phyloP scores from a whole-genome alignment of 495 filamentous ascomycete genomes.

The Penicillium robsamsonii region DNA sequence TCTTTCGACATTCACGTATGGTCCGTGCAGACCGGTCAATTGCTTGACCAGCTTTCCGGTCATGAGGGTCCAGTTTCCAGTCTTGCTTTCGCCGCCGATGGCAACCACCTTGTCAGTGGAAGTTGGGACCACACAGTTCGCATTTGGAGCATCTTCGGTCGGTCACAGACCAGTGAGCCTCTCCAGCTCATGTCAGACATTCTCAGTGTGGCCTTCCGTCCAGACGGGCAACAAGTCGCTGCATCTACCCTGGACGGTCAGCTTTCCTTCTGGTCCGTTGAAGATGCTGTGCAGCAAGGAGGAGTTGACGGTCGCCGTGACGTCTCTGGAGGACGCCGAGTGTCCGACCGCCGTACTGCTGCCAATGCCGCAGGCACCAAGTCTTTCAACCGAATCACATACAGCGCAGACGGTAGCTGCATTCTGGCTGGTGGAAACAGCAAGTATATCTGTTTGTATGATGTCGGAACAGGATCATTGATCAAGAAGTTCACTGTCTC shows the following conservation, averaged over 20 bases:
- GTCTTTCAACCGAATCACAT: slow-evolving; percentile 80
- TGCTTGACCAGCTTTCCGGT: slow-evolving; percentile 85
- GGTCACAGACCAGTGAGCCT: slow-evolving; percentile 93
- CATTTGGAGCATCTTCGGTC: slow-evolving; percentile 90
- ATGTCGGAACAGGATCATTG: slow-evolving; percentile 81
- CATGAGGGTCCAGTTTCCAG: slow-evolving; percentile 92
- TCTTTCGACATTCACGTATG: slow-evolving; percentile 97
- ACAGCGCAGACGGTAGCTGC: slow-evolving; percentile 88
- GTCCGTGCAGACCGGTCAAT: slow-evolving; percentile 96
- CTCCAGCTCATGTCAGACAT: slow-evolving; percentile 88
- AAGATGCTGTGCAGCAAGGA: slow-evolving; percentile 76
- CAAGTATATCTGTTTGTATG: slow-evolving; percentile 97
- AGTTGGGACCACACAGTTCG: slow-evolving; percentile 95
- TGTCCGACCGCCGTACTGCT: slow-evolving; percentile 82
- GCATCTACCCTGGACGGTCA: slow-evolving; percentile 92
- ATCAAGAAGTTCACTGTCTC: slow-evolving; percentile 93
- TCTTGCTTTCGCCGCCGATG: slow-evolving; percentile 83
- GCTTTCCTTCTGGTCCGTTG: slow-evolving; percentile 90
- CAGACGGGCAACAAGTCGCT: slow-evolving; percentile 86
- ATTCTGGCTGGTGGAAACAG: slow-evolving; percentile 88
- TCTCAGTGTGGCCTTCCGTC: slow-evolving; percentile 79
- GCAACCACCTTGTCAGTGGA: slow-evolving; percentile 77
- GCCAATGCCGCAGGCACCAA: slow-evolving; percentile 89
- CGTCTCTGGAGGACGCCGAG: slow-evolving; percentile 85
- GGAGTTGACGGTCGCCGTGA: slow-evolving; percentile 87